These are phyloP conservation scores for Stropharia rugosoannulata DNA, from an alignment of 768 basidiomycete genomes.

Conservation along the genomic window DNA sequence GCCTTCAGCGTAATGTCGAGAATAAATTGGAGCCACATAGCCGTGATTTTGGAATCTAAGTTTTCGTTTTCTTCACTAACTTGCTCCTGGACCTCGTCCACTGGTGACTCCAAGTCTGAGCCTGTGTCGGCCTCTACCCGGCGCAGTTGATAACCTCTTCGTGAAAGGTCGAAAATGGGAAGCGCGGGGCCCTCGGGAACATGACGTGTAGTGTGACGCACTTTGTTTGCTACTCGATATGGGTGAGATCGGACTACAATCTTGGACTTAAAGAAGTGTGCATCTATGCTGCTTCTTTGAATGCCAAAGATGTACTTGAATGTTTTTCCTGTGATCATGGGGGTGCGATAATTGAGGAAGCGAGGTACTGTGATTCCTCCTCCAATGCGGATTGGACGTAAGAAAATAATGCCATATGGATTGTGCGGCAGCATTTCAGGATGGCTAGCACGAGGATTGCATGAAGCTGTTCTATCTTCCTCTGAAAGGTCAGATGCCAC, in stretches of 20 bases:
- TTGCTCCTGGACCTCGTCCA: background rate
- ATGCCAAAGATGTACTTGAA: slow-evolving; percentile 14
- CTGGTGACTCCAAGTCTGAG: slow-evolving; percentile 12
- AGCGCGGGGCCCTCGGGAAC: background rate
- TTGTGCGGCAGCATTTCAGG: background rate
- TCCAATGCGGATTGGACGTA: slow-evolving; percentile 5
- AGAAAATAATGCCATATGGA: slow-evolving; percentile 7
- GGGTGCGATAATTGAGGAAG: background rate
- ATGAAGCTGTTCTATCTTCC: background rate
- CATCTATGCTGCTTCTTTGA: background rate
- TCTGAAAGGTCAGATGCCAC: slow-evolving; percentile 3
- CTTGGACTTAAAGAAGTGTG: background rate
- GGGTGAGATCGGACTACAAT: background rate
- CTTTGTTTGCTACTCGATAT: slow-evolving; percentile 8
- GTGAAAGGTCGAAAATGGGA: slow-evolving; percentile 4
- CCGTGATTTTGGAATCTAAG: slow-evolving; percentile 12
- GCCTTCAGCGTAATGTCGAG: slow-evolving; percentile 18
- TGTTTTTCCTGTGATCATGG: background rate
- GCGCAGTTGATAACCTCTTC: background rate
- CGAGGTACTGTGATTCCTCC: slow-evolving; percentile 8
- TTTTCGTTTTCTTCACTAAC: background rate
- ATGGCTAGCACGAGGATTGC: background rate
- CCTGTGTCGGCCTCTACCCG: slow-evolving; percentile 9
- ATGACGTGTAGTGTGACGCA: slow-evolving; percentile 3
- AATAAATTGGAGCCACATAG: slow-evolving; percentile 23